Evolutionary conservation across 2,329 filamentous ascomycete species (phyloP), one percentile per base, ranked within the genome.

Genomic region (Stemphylium vesicarium): DNA sequence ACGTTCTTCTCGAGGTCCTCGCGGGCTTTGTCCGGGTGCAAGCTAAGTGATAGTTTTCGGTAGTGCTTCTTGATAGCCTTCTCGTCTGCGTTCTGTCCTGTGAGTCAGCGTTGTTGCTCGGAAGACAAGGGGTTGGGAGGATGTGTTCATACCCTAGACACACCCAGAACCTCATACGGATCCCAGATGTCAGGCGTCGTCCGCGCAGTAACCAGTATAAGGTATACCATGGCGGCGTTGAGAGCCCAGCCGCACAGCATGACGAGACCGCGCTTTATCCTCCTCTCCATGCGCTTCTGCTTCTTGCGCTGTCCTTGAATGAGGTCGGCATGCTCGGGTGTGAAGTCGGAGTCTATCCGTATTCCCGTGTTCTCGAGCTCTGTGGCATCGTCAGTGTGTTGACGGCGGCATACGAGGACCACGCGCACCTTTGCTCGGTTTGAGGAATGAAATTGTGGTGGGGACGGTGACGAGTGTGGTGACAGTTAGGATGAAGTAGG

Each of bases 401-500:
- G 20, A 32, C 42, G 26, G 48, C 40, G 38, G 46, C 26, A 26
- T 13, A 16, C 29, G 50, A 37, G 39, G 38, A 49, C 36, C 52
- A 56, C 65, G 64, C 77, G 64, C 69, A 85, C 84, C 81, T 80
- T 87, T 91, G 76, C 85, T 90, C 39, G 91, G 87, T 74, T 88
- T 89, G 70, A 97, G 83, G 66, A 96, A 87, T 63, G 88, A 90
- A 79, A 96, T 96, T 69, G 94, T 96, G 71, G 96, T 84, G 59
- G 94, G 93, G 55, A 96, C 80, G 31, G 95, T 97, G 78, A 97
- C 85, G 65, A 99, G 86, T 71, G 88, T 88, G 60, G 89, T 87
- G 71, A 98, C 84, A 38, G 93, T 97, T 74, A 97, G 88, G 79
- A 98, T 89, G 82, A 99, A 99, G 85, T 96, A 96, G 66, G 96